Evolutionary conservation across 208 protist genomes (phyloP).

Genomic region (Porcisia hertigi): DNA sequence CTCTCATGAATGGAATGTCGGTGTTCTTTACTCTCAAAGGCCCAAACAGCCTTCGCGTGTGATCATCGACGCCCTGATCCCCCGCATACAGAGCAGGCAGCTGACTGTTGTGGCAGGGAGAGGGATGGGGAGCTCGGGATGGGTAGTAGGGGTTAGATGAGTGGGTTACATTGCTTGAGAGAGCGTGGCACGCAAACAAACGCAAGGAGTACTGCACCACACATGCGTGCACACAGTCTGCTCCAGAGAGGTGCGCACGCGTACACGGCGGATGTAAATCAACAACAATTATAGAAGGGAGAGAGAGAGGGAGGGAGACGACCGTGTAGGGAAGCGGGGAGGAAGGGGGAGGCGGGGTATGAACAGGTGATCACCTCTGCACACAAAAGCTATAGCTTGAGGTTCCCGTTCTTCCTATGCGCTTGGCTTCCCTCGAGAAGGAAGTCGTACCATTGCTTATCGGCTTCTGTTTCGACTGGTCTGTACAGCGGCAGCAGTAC

Average conservation of each 20-base stretch:
- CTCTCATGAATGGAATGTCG: background rate
- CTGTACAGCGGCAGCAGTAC: slow-evolving; percentile 77
- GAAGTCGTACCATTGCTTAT: slow-evolving; percentile 83
- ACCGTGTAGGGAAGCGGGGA: background rate
- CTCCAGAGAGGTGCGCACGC: background rate
- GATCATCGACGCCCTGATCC: background rate
- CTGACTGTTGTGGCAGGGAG: background rate
- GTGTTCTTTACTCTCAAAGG: background rate
- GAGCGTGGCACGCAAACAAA: background rate
- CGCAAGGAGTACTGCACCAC: background rate
- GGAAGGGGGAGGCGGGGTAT: background rate
- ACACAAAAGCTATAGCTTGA: slow-evolving; percentile 47
- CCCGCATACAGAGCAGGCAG: background rate
- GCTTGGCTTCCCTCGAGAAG: slow-evolving; percentile 65
- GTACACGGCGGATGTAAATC: background rate
- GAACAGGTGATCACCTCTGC: background rate
- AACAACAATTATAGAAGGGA: no score
- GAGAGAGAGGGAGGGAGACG: background rate
- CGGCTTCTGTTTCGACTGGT: slow-evolving; percentile 65
- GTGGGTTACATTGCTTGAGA: background rate
- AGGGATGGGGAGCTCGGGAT: background rate
- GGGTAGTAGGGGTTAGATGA: no score
- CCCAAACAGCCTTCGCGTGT: background rate
- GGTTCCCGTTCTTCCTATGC: slow-evolving; percentile 52
- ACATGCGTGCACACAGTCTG: background rate